Evolutionary conservation across 2,329 filamentous ascomycete genomes (phyloP).

Genomic region (Nigrospora sphaerica): DNA sequence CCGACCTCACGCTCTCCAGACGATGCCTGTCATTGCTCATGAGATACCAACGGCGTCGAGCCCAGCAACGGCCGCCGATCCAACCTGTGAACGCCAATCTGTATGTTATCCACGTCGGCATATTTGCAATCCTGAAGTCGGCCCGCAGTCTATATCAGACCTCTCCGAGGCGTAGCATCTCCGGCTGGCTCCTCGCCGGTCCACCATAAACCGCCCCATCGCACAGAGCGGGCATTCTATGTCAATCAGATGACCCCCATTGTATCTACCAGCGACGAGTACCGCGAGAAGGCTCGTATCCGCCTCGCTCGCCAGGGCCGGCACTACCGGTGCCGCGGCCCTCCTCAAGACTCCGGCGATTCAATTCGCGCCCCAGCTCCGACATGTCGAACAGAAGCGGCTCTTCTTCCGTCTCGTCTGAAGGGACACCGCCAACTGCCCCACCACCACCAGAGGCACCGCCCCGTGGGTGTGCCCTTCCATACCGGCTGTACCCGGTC

Average conservation of each 20-base stretch:
- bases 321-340: constrained; percentile 30
- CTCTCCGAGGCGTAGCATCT: no score
- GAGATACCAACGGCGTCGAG: no score
- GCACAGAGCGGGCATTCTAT: not conserved
- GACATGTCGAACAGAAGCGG: constrained; percentile 67
- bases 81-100: not conserved
- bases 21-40: no score
- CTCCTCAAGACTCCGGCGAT: constrained; percentile 53
- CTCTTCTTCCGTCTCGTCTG: constrained; percentile 50
- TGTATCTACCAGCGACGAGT: constrained; percentile 17
- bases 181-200: no score
- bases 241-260: not conserved
- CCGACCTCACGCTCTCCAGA: no score
- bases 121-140: no score
- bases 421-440: constrained; percentile 35
- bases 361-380: constrained; percentile 53
- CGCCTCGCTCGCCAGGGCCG: constrained; percentile 27
- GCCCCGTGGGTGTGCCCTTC: constrained; percentile 25
- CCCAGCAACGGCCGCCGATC: no score
- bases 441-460: constrained; percentile 32
- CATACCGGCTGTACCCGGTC: constrained; percentile 23
- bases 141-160: no score
- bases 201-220: no score
- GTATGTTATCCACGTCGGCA: no score
- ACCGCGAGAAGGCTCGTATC: constrained; percentile 26